These are phyloP conservation scores for Wallacemonas sp. DNA, from an alignment of 208 protist genomes.

Conservation along the genomic window DNA sequence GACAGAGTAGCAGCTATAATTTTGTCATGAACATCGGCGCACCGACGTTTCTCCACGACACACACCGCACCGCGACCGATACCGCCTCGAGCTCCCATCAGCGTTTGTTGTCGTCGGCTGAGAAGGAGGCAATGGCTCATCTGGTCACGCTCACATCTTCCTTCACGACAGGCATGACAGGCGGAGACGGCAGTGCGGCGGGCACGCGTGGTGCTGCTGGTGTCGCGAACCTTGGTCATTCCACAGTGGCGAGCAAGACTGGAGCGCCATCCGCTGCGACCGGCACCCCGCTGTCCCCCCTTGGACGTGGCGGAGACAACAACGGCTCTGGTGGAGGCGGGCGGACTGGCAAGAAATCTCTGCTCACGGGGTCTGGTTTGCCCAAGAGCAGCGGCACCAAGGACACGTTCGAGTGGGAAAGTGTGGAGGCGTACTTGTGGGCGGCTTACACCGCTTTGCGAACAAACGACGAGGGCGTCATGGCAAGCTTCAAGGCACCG, in stretches of 20 bases:
- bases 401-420: constrained; percentile 34
- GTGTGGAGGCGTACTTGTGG: constrained; percentile 49
- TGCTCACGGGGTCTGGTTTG: not conserved
- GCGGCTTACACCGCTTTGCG: constrained; percentile 38
- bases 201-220: too few relatives aligned
- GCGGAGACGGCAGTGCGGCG: not conserved
- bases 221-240: too few relatives aligned
- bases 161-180: not conserved
- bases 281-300: too few relatives aligned
- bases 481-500: constrained; percentile 36
- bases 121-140: not conserved
- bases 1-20: constrained; percentile 6
- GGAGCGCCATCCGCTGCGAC: too few relatives aligned
- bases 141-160: not conserved
- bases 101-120: too few relatives aligned
- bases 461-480: constrained; percentile 31
- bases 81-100: not conserved
- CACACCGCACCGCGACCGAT: not conserved
- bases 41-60: constrained; percentile 9
- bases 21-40: not conserved
- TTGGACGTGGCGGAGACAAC: too few relatives aligned
- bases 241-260: too few relatives aligned
- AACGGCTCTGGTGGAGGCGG: not conserved
- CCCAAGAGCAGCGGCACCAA: constrained; percentile 11
- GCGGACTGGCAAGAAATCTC: not conserved